phyloP scores from a whole-genome alignment of 768 basidiomycete species.

The Lepiota venenata region DNA sequence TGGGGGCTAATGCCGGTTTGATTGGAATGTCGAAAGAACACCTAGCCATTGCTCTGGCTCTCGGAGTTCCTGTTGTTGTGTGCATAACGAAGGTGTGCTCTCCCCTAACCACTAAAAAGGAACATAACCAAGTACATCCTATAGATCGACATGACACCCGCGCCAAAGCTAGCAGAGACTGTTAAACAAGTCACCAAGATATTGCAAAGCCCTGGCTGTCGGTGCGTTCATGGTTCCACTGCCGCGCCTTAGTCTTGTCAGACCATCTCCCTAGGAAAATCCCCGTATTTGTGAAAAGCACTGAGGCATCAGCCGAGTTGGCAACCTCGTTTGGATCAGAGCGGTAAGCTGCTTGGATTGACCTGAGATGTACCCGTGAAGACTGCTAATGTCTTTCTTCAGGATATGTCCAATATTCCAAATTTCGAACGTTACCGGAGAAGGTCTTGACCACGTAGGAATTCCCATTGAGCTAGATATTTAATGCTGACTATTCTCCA shows the following conservation, averaged over 20 bases:
- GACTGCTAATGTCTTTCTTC: slow-evolving; percentile 9
- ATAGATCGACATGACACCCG: slow-evolving; percentile 96
- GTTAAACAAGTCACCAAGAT: slow-evolving; percentile 92
- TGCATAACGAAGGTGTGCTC: slow-evolving; percentile 85
- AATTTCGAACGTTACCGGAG: slow-evolving; percentile 93
- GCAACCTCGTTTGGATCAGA: slow-evolving; percentile 72
- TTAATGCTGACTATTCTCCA: neutral
- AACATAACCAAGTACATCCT: neutral
- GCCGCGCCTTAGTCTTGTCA: neutral
- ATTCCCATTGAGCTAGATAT: neutral
- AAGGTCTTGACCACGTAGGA: slow-evolving; percentile 75
- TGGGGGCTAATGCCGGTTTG: slow-evolving; percentile 91
- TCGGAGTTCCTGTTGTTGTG: slow-evolving; percentile 90
- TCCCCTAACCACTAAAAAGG: neutral
- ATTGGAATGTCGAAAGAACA: slow-evolving; percentile 97
- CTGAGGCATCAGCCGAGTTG: slow-evolving; percentile 78
- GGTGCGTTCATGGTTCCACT: slow-evolving; percentile 38
- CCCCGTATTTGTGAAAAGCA: slow-evolving; percentile 81
- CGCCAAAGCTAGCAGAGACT: slow-evolving; percentile 88
- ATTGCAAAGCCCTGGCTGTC: slow-evolving; percentile 87
- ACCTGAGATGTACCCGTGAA: neutral
- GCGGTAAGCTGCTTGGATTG: slow-evolving; percentile 38
- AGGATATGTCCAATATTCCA: slow-evolving; percentile 91
- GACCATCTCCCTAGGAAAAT: slow-evolving; percentile 51
- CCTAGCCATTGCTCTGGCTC: slow-evolving; percentile 88